Percentiles rank a stretch among this genome's conserved stretches.
Evolutionary conservation across 805 yeast genomes (phyloP).

Genomic region (Cyberlindnera suaveolens): DNA sequence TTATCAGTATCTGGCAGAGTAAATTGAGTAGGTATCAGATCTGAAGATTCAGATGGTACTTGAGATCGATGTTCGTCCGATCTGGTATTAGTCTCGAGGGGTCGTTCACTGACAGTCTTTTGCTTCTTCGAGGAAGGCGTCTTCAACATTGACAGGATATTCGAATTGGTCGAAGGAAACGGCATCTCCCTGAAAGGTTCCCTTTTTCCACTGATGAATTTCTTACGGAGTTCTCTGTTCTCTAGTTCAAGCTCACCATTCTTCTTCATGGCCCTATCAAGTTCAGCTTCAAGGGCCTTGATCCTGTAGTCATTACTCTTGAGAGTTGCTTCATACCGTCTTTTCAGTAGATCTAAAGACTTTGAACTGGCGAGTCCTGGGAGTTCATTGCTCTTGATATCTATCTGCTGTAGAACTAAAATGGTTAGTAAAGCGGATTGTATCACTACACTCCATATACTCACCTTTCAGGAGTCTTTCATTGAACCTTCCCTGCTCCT

Average conservation of each 20-base stretch:
- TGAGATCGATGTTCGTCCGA: neutral
- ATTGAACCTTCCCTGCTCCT: too few relatives aligned
- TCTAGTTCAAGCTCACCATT: neutral
- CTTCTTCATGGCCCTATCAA: neutral
- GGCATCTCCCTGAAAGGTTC: too few relatives aligned
- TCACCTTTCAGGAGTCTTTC: too few relatives aligned
- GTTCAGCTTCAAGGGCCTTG: neutral
- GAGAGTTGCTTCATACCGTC: neutral
- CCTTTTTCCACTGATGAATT: neutral
- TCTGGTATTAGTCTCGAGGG: neutral
- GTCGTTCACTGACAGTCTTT: neutral
- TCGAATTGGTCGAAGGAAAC: neutral
- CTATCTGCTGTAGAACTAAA: too few relatives aligned
- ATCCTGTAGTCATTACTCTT: neutral
- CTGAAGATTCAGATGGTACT: neutral
- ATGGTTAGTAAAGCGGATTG: too few relatives aligned
- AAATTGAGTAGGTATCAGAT: constrained; percentile 7
- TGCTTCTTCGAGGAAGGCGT: neutral
- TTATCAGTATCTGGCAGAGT: neutral
- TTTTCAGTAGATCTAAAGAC: neutral
- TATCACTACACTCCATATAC: too few relatives aligned
- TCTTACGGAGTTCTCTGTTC: neutral
- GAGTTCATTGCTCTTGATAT: constrained; percentile 16
- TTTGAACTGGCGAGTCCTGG: neutral
- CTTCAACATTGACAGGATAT: neutral